Conservation (phyloP, 2,329 filamentous ascomycete species). For the Atkinsonella texensis region DNA sequence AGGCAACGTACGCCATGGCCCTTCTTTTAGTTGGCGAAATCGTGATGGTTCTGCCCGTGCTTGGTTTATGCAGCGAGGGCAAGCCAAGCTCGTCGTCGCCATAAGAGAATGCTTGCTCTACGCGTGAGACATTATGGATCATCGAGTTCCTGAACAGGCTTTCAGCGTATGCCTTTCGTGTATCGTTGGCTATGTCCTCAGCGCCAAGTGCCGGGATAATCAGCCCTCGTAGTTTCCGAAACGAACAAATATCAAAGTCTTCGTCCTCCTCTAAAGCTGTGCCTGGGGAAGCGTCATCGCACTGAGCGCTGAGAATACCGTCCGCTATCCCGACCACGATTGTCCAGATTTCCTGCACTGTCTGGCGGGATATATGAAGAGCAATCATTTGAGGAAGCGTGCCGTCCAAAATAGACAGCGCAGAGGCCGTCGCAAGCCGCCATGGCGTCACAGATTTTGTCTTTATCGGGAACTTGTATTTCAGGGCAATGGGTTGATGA, state of each 20-base stretch:
- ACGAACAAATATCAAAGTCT: slow-evolving; percentile 67
- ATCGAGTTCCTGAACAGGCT: slow-evolving; percentile 74
- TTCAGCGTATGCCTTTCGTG: slow-evolving; percentile 57
- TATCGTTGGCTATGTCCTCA: slow-evolving; percentile 49
- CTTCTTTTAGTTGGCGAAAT: slow-evolving; percentile 51
- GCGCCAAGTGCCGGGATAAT: slow-evolving; percentile 65
- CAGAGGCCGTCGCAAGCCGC: slow-evolving; percentile 64
- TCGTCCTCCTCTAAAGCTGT: slow-evolving; percentile 55
- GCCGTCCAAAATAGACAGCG: slow-evolving; percentile 54
- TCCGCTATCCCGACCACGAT: slow-evolving; percentile 52
- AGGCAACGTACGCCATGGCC: slow-evolving; percentile 67
- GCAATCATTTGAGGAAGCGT: slow-evolving; percentile 49
- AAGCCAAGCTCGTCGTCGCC: slow-evolving; percentile 40
- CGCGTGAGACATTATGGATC: slow-evolving; percentile 51
- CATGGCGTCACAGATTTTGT: slow-evolving; percentile 65
- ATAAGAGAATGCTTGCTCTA: slow-evolving; percentile 43
- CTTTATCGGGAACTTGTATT: slow-evolving; percentile 65
- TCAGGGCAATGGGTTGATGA: slow-evolving; percentile 57
- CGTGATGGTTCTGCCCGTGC: slow-evolving; percentile 61
- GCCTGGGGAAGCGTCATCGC: slow-evolving; percentile 30
- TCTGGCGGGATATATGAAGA: slow-evolving; percentile 31
- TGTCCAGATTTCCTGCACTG: slow-evolving; percentile 54
- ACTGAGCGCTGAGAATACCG: slow-evolving; percentile 58
- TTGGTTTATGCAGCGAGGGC: slow-evolving; percentile 44
- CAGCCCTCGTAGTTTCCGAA: slow-evolving; percentile 55